Evolutionary conservation across 306 rosid genomes (phyloP), one percentile per base, ranked within the genome.

Genomic region (Cicer bijugum): DNA sequence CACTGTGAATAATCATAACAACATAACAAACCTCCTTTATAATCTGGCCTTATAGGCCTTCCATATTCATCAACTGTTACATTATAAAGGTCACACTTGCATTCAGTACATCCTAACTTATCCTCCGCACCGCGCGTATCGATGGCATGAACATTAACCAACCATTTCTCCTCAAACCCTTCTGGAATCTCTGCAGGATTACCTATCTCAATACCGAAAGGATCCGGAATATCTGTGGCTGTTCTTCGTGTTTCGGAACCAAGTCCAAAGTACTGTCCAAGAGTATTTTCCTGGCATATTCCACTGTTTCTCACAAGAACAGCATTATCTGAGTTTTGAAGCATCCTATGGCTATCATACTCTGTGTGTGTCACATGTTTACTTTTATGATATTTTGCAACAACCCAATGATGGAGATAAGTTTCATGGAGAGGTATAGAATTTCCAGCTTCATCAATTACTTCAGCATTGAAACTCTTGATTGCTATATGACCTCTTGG

Each of bases 171-270:
- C 75, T 92, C 92, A 67, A 78, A 83, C 10, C 91, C 96, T 1
- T 70, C 65, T 12, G 92, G 96, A 75, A 87, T 61, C 23, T 84
- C 81, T 4, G 64, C 84, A 14, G 83, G 86, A 79, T 92, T 81
- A 5, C 97, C 95, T 19, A 83, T 37, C 68, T 88, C 95, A 10
- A 88, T 72, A 4, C 96, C 97, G 67, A 71, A 90, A 47, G 98
- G 98, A 46, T 83, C 82, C 0, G 97, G 98, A 67, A 90, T 69
- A 55, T 78, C 43, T 0, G 88, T 90, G 2, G 75, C 7, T 0
- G 97, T 92, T 67, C 73, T 81, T 8, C 97, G 71, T 4, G 95
- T 83, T 57, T 90, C 95, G 0, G 98, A 83, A 72, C 98, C 98
- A 42, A 87, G 72, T 1, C 98, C 95, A 74, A 42, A 92, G 58